These are phyloP conservation scores for Boletellus ananiceps DNA, from an alignment of 768 basidiomycete species.

Conservation along the genomic window DNA sequence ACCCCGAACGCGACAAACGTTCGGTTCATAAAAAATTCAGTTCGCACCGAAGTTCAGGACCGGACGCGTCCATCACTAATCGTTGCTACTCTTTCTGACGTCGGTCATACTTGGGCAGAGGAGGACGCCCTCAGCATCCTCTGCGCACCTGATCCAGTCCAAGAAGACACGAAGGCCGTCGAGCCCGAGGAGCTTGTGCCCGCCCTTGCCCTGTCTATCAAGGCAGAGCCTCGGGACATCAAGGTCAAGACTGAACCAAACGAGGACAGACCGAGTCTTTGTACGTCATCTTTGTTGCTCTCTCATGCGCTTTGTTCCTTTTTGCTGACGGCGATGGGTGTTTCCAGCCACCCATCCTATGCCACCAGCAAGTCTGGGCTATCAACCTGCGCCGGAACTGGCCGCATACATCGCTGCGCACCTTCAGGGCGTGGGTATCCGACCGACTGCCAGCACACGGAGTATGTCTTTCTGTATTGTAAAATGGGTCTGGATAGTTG, in stretches of 20 bases:
- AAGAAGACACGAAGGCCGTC: neutral
- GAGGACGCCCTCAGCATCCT: slow-evolving; percentile 21
- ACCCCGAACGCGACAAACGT: too few relatives aligned
- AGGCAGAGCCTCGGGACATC: neutral
- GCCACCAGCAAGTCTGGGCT: slow-evolving; percentile 1
- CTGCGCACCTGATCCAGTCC: slow-evolving; percentile 1
- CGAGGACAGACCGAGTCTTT: neutral
- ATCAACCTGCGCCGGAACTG: slow-evolving; percentile 8
- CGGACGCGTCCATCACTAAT: too few relatives aligned
- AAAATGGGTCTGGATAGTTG: neutral
- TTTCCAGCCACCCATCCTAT: neutral
- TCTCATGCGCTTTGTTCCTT: neutral
- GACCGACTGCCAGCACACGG: neutral
- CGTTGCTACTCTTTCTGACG: neutral
- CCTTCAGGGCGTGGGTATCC: neutral
- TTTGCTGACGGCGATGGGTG: neutral
- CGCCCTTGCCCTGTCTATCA: neutral
- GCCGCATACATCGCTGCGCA: slow-evolving; percentile 2
- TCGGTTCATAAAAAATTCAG: too few relatives aligned
- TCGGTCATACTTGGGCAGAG: slow-evolving; percentile 8
- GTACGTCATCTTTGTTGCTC: neutral
- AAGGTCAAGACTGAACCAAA: slow-evolving; percentile 4
- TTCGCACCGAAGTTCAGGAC: too few relatives aligned
- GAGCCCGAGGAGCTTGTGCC: neutral
- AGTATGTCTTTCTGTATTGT: neutral